Evolutionary conservation across 495 filamentous ascomycete genomes (phyloP), one percentile per base, ranked within the genome.

Genomic region (Cetradonia linearis): DNA sequence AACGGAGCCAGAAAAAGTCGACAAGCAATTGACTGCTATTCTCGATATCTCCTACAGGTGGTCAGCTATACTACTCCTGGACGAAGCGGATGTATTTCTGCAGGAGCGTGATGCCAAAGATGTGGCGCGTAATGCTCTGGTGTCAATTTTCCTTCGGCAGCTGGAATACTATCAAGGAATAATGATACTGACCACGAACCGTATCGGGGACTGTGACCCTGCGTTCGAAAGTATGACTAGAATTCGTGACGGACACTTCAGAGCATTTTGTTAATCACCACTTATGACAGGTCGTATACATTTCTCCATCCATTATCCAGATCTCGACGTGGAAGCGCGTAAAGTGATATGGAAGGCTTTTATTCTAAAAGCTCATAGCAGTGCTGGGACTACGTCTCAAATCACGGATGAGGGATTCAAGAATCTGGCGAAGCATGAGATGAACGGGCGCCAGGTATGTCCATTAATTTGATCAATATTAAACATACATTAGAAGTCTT

Each of bases 101-200:
- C 70, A 76, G 57, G 59, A 65, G 9, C 70, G 74, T 7, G 65
- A 62, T 36, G 57, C 66, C 5, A 61, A 68, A 10, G 71, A 74
- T 46, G 69, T 77, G 1, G 58, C 69, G 37, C 69, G 74, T 1
- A 77, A 79, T 60, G 70, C 69, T 27, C 68, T 79, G 9, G 77
- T 79, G 13, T 76, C 76, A 5, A 67, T 81, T 28, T 83, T 84
- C 65, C 70, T 83, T 0, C 70, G 82, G 13, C 64, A 70, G 0
- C 69, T 84, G 0, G 82, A 84, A 55, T 84, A 80, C 64, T 83
- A 81, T 63, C 60, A 72, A 1, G 82, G 82, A 4, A 81, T 84
- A 27, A 70, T 84, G 3, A 80, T 83, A 63, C 68, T 84, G 0
- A 84, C 81, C 0, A 82, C 79, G 2, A 84, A 83, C 63, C 66